A percentile compares a stretch with the other conserved stretches of the same genome.
These are phyloP conservation scores for Haplographium delicatum DNA, from an alignment of 495 filamentous ascomycete genomes.

Conservation along the genomic window DNA sequence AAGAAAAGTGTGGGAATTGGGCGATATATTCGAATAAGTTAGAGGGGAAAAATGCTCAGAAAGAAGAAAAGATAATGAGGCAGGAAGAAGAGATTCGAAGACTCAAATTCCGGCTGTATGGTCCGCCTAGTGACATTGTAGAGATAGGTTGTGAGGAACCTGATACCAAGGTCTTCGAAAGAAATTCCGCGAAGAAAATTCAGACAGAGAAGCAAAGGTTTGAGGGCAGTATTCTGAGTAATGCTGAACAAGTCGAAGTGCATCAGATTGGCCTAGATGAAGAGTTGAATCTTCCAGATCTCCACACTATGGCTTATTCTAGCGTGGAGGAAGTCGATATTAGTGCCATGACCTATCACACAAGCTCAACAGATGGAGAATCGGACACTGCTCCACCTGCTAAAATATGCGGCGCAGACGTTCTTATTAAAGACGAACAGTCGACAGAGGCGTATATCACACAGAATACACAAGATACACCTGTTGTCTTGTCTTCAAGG, in stretches of 20 bases:
- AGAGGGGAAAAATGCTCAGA: constrained; percentile 18
- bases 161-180: too few relatives aligned
- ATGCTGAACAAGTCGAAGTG: too few relatives aligned
- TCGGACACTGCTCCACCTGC: not conserved
- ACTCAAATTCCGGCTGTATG: too few relatives aligned
- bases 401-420: not conserved
- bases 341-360: not conserved
- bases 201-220: too few relatives aligned
- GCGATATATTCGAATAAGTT: constrained; percentile 25
- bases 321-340: constrained; percentile 5
- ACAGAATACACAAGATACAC: constrained; percentile 36
- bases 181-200: too few relatives aligned
- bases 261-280: too few relatives aligned
- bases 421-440: constrained; percentile 9
- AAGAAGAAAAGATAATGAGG: constrained; percentile 6
- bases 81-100: constrained; percentile 23
- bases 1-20: constrained; percentile 22
- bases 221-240: too few relatives aligned
- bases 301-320: not conserved
- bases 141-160: too few relatives aligned
- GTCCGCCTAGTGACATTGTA: too few relatives aligned
- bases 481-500: constrained; percentile 31
- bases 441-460: too few relatives aligned
- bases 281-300: not conserved
- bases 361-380: constrained; percentile 28